Evolutionary conservation across 805 yeast species (phyloP).

Genomic region (Yarrowia sp.): DNA sequence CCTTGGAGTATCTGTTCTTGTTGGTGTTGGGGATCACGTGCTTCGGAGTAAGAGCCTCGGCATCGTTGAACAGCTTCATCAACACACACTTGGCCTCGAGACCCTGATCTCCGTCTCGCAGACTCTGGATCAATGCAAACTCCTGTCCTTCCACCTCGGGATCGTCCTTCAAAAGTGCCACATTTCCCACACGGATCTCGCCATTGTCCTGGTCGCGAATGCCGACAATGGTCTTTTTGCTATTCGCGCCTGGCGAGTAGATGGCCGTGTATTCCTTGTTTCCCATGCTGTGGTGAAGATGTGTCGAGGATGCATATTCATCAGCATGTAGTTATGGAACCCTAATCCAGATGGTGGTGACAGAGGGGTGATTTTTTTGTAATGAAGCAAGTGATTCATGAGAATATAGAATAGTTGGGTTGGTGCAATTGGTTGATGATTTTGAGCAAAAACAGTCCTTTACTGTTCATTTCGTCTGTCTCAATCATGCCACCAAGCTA

Average conservation of each 20-base stretch:
- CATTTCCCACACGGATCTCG: neutral
- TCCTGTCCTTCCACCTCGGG: neutral
- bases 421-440: too few species aligned
- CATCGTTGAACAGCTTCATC: conserved; percentile 5
- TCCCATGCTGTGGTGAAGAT: too few species aligned
- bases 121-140: neutral
- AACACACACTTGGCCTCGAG: neutral
- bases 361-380: too few species aligned
- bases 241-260: neutral
- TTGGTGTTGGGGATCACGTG: conserved; percentile 10
- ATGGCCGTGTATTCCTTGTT: neutral
- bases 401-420: too few species aligned
- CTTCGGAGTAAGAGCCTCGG: neutral
- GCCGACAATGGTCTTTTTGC: neutral
- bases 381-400: too few species aligned
- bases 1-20: conserved; percentile 15
- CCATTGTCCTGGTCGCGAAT: neutral
- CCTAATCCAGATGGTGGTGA: too few species aligned
- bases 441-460: too few species aligned
- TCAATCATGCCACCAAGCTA: too few species aligned
- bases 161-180: neutral
- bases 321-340: too few species aligned
- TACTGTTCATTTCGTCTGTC: too few species aligned
- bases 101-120: neutral
- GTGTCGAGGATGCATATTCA: neutral